Percentiles rank a stretch among this genome's conserved stretches.
phyloP scores from a whole-genome alignment of 2,329 filamentous ascomycete species.

The Colletotrichum destructivum region DNA sequence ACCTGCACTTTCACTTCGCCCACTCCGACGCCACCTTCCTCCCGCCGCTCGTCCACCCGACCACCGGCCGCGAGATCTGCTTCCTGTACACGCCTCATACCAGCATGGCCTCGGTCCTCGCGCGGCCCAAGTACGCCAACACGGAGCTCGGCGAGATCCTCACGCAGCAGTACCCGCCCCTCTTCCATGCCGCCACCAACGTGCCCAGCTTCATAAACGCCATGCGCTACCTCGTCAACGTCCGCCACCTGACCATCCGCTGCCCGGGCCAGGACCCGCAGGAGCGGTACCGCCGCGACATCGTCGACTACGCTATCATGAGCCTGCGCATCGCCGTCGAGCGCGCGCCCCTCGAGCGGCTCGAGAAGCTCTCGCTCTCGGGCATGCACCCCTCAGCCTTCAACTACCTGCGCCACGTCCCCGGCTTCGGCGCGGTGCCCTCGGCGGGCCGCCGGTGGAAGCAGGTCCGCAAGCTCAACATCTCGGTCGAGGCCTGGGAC shows the following conservation, averaged over 20 bases:
- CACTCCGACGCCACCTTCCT: slow-evolving; percentile 86
- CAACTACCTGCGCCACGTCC: slow-evolving; percentile 81
- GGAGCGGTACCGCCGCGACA: slow-evolving; percentile 81
- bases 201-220: slow-evolving; percentile 87
- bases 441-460: slow-evolving; percentile 81
- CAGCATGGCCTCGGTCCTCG: slow-evolving; percentile 72
- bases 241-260: slow-evolving; percentile 82
- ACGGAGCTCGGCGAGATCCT: slow-evolving; percentile 85
- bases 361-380: slow-evolving; percentile 80
- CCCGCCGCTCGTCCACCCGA: slow-evolving; percentile 85
- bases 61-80: slow-evolving; percentile 81
- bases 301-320: slow-evolving; percentile 91
- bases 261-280: slow-evolving; percentile 80
- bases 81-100: slow-evolving; percentile 88
- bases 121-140: slow-evolving; percentile 84
- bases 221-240: slow-evolving; percentile 76
- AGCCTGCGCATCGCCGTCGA: slow-evolving; percentile 89
- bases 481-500: slow-evolving; percentile 81
- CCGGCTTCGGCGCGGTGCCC: slow-evolving; percentile 82
- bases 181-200: slow-evolving; percentile 92
- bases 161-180: slow-evolving; percentile 87
- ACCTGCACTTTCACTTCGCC: slow-evolving; percentile 82
- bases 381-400: slow-evolving; percentile 83
- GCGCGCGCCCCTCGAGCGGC: slow-evolving; percentile 74
- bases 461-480: slow-evolving; percentile 81